Base-by-base conservation (phyloP, 2,329 filamentous ascomycete genomes). In the Fusarium musae region DNA sequence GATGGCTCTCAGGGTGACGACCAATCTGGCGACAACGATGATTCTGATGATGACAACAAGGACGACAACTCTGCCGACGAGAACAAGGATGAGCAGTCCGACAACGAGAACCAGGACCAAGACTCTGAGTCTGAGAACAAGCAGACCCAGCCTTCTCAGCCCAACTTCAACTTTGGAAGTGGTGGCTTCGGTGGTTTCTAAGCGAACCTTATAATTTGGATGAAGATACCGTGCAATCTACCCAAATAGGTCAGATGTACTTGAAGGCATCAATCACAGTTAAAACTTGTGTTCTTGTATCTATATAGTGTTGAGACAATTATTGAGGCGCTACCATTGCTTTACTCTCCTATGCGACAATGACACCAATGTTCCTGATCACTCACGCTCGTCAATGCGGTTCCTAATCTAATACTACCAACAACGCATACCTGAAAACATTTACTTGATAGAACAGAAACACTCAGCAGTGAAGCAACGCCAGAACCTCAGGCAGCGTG, bases 121-220 rank as follows among this genome's bases (percentile, higher is more conserved):
- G 52, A 42, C 2, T 49, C 61, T 7, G 46, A 5, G 17, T 10
- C 52, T 19, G 10, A n/a, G 1, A n/a, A 34, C 17, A 49, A 66
- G 11, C 63, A 64, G 9, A 13, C 34, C 17, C 49, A 53, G 46
- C 63, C 59, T 34, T 26, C 44, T 34, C 59, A 65, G 6, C 40
- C 54, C 4, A 60, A 34, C 34, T 54, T 54, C 19, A 21, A 34
- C 26, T 66, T 59, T 44, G 62, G 50, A 34, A 53, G 21, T 8
- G 39, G 50, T 13, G 47, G 54, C 28, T 67, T 67, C 10, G 62
- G 64, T 6, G 62, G 64, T 4, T 67, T 67, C 32, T 60, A 42
- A 40, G 21, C 6, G 6, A 36, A 13, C 4, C 16, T 21, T 9
- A 21, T 1, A 10, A 23, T 9, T n/a, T 9, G 19, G 12, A 21